Base-by-base conservation (phyloP, 257 asterid species). In the Primulina eburnea region DNA sequence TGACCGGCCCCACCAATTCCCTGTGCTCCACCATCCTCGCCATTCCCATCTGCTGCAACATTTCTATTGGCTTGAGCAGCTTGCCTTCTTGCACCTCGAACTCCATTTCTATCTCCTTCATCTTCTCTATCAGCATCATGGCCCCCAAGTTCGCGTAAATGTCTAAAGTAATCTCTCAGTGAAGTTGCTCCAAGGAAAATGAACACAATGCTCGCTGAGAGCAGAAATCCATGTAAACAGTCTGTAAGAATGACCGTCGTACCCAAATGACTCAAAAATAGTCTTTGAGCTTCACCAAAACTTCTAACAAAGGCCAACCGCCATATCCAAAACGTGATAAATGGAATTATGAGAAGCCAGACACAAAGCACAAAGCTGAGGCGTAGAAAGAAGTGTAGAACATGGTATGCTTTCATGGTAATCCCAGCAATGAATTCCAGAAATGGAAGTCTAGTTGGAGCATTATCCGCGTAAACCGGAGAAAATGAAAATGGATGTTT, bases 301-400 rank as follows among this genome's bases (percentile, higher is more conserved):
- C 96, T 91, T 82, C 96, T 87, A 70, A 88, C 96, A 81, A 94
- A 91, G 69, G 97, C 93, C 82, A 94, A 73, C 52, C 97, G 87
- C 99, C 99, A 94, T 75, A 94, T 94, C 99, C 99, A 94, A 77
- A 94, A 91, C 47, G 99, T 94, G 72, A 94, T 91, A 38, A 94
- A 94, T 0, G 99, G 99, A 57, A 94, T 94, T 52, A 89, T 88
- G 71, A 94, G 91, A 73, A 94, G 97, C 99, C 99, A 94, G 75
- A 94, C 97, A 26, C 95, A 86, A 30, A 94, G 96, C 26, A 94
- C 97, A 61, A 94, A 94, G 80, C 96, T 88, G 24, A 94, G 96
- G 65, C 99, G 94, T 61, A 93, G 50, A 79, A 93, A 87, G 83
- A 93, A 93, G 62, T 89, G 97, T 73, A 93, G 83, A 67, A 89